A percentile compares a stretch with the other conserved stretches of the same genome.
Conservation (phyloP, 441 rosid genomes). For the Melastoma candidum region DNA sequence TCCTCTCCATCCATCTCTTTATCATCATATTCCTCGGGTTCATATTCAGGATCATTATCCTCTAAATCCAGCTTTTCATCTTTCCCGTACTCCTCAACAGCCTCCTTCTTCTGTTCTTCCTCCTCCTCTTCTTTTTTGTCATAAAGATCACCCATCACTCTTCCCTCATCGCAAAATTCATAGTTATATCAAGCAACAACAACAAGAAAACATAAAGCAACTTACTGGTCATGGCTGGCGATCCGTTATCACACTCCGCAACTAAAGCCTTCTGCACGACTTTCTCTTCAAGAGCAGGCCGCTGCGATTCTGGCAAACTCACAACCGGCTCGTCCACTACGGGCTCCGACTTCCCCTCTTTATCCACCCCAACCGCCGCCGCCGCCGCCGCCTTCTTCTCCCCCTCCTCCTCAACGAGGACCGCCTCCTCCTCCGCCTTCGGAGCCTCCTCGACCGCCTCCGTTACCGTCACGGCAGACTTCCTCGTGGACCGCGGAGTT, state of each 20-base stretch:
- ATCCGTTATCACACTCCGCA: constrained; percentile 23
- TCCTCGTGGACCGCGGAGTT: constrained; percentile 36
- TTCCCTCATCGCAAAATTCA: constrained; percentile 8
- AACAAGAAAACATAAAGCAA: neutral
- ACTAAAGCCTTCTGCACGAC: constrained; percentile 6
- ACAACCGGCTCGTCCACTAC: too few relatives aligned
- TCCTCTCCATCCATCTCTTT: constrained; percentile 36
- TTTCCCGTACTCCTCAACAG: constrained; percentile 68
- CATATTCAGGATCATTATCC: constrained; percentile 80
- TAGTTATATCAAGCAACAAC: neutral
- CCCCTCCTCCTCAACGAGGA: constrained; percentile 20
- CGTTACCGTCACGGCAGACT: constrained; percentile 27
- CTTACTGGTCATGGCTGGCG: neutral
- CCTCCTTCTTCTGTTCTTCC: constrained; percentile 58
- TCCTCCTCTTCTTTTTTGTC: constrained; percentile 63
- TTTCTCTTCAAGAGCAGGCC: constrained; percentile 4
- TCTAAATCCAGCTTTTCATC: constrained; percentile 89
- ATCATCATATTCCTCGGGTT: constrained; percentile 82
- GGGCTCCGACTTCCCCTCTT: too few relatives aligned
- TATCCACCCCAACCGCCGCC: neutral
- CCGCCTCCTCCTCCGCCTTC: constrained; percentile 17
- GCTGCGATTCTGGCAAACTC: too few relatives aligned
- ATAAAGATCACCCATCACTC: constrained; percentile 33
- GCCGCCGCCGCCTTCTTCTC: constrained; percentile 18
- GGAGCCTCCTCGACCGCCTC: constrained; percentile 21